Evolutionary conservation across 805 yeast species (phyloP), one percentile per base, ranked within the genome.

Genomic region (Candida berthetii): DNA sequence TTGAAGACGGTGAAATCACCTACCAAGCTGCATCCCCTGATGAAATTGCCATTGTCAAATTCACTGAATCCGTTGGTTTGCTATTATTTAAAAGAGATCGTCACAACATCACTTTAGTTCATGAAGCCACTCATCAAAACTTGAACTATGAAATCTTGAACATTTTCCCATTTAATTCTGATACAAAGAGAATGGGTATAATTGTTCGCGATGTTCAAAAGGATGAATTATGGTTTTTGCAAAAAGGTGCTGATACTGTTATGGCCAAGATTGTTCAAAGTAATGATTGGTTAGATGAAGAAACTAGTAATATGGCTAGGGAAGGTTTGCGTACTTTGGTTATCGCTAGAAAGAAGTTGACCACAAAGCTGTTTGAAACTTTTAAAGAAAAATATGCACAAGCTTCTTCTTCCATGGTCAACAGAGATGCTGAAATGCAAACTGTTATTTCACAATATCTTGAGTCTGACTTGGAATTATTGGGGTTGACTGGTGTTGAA

Each of bases 11-110:
- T 22, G 80, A 70, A 43, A 60, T 81, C 14, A 75, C 88, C 2
- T 93, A 90, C 59, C 99, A 93, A 64, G 99, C 99, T 0, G 97
- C 98, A 0, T 90, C 97, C 0, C 99, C 99, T 0, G 99, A 93
- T 67, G 99, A 93, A 60, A 81, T 93, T 51, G 99, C 99, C 24
- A 93, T 93, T 48, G 98, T 93, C 16, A 83, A 83, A 55, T 93
- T 88, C 65, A 86, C 96, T 1, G 95, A 88, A 48, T 60, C 69
- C 2, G 91, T 90, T 25, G 99, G 99, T 0, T 68, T 93, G 29
- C 76, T 89, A 7, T 70, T 93, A 36, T 72, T 78, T 45, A 82
- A 78, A 54, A 78, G 99, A 53, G 99, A 93, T 60, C 76, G 99
- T 43, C 74, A 74, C 42, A 76, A 82, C 7, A 74, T 93, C 50